Evolutionary conservation across 768 basidiomycete species (phyloP), one percentile per base, ranked within the genome.

Genomic region (Rhodotorula toruloides): DNA sequence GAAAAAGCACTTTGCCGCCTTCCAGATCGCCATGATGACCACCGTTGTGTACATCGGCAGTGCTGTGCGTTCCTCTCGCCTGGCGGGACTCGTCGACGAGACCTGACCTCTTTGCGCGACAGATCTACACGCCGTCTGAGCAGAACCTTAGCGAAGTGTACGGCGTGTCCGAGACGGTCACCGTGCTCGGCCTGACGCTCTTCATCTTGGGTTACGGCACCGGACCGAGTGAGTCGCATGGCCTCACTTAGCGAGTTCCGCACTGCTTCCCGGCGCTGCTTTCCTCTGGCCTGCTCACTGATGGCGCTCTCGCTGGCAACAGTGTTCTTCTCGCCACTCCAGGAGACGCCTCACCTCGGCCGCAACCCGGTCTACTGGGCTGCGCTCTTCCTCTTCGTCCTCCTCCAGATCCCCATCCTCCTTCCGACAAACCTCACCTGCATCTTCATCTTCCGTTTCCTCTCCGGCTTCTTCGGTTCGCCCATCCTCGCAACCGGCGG

Each of bases 401-500:
- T 76, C 29, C 67, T 79, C 13, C 78, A 80, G 66, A 64, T 76
- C 16, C 77, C 47, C 42, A 39, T 44, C 42, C 22, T 40, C 19
- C 14, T 16, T 2, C 36, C 57, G 3, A 37, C 34, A 25, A 58
- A 44, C 25, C 21, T 39, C 36, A 34, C 34, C 6, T 37, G 43
- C 44, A 37, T 47, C 46, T 29, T 58, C 19, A 39, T 39, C 58
- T 59, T 39, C 56, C 72, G 75, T n/a, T 79, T 79, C 71, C 52
- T 79, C 25, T 75, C 78, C 37, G 78, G 79, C 25, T 79, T 79
- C 73, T 71, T 77, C 36, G 78, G 79, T 13, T 75, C 74, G 8
- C 79, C 79, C 3, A 75, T 77, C 22, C 70, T 79, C 27, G 77
- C 78, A 1, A 79, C 78, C 2, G 77, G 78, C 32, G 79, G 78